phyloP scores from a whole-genome alignment of 2,329 filamentous ascomycete genomes.

The Fusarium chuoi region DNA sequence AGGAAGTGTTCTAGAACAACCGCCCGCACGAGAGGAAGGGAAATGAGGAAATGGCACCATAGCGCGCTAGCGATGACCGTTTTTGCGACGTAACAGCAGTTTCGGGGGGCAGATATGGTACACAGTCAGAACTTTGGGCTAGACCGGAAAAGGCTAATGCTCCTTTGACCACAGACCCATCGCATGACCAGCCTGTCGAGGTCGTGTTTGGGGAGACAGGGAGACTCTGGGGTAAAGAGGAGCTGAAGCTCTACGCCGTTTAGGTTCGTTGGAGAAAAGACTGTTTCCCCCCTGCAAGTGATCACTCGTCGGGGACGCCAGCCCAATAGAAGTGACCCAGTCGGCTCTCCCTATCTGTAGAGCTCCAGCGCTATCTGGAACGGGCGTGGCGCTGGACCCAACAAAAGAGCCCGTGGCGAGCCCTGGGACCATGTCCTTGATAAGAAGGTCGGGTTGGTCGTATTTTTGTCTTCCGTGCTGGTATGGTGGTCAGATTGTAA shows the following conservation, averaged over 20 bases:
- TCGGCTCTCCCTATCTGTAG: constrained; percentile 1
- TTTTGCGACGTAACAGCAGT: not conserved
- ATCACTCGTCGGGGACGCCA: not conserved
- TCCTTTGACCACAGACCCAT: not conserved
- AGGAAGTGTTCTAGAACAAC: constrained; percentile 26
- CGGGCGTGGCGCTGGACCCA: constrained; percentile 9
- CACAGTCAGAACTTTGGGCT: not conserved
- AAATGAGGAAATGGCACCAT: not conserved
- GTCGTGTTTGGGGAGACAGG: not conserved
- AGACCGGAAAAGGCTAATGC: not conserved
- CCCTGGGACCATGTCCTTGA: constrained; percentile 4
- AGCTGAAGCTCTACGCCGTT: not conserved
- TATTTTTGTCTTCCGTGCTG: not conserved
- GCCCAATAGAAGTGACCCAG: not conserved
- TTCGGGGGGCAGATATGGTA: not conserved
- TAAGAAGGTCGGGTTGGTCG: constrained; percentile 18
- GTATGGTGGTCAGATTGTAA: constrained; percentile 22
- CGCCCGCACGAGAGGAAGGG: not conserved
- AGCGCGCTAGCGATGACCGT: not conserved
- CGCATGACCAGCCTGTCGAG: not conserved
- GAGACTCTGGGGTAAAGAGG: constrained; percentile 16
- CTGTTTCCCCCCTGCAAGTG: not conserved
- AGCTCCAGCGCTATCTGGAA: constrained; percentile 13
- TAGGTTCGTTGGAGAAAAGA: not conserved
- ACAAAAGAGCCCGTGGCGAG: constrained; percentile 19